Conservation (phyloP, 176 grass and related monocot genomes). For the Phoenix roebelenii region DNA sequence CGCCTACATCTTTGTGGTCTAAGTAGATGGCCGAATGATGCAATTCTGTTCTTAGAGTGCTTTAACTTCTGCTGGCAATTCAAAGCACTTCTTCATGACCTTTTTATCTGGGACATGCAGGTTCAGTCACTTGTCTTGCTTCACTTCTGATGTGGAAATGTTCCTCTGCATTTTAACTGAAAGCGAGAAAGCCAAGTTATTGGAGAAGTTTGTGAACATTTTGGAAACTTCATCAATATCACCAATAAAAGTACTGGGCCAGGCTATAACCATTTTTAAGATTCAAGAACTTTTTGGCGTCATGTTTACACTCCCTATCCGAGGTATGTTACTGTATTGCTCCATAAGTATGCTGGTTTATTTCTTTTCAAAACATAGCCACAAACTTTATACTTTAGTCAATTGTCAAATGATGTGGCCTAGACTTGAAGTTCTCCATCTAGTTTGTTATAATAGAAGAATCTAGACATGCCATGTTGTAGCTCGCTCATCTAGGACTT, state of each 20-base stretch:
- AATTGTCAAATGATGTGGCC: too few species aligned
- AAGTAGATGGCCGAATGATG: too few species aligned
- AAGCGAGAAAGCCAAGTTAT: conserved; percentile 51
- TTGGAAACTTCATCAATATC: conserved; percentile 43
- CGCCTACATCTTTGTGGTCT: too few species aligned
- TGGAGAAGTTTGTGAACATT: conserved; percentile 45
- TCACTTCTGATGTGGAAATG: conserved; percentile 74
- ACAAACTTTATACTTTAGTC: too few species aligned
- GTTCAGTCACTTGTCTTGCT: conserved; percentile 81
- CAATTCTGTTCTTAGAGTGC: too few species aligned
- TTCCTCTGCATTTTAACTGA: conserved; percentile 59
- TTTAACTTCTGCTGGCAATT: neutral
- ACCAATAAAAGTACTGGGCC: conserved; percentile 47
- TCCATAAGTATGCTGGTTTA: too few species aligned
- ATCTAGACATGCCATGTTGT: too few species aligned
- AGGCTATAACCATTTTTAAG: conserved; percentile 53
- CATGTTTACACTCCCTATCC: conserved; percentile 45
- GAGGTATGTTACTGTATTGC: conserved; percentile 21
- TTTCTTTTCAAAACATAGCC: too few species aligned
- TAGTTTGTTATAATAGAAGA: too few species aligned
- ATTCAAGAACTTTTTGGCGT: conserved; percentile 73
- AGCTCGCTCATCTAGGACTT: too few species aligned
- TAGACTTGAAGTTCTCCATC: too few species aligned
- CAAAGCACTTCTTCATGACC: neutral
- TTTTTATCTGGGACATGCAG: conserved; percentile 33